Base-by-base conservation (phyloP, 2,329 filamentous ascomycete species). In the Delphinella strobiligena region DNA sequence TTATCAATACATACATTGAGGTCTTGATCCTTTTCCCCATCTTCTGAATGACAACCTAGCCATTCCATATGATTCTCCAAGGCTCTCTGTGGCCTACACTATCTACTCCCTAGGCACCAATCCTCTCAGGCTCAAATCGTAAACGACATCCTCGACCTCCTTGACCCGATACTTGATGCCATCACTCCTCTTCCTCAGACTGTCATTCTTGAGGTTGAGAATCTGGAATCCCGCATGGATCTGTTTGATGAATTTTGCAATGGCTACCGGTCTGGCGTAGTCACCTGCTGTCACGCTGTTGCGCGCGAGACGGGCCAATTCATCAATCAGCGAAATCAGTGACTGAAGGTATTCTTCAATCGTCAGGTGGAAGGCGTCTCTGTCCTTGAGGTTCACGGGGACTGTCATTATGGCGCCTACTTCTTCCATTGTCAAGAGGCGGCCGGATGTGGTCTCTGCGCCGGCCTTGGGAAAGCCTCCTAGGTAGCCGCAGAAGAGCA, bases 141-240 rank as follows among this genome's bases (percentile, higher is more conserved):
- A 98, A 37, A 96, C 89, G 10, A 98, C 87, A 56, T 96, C 91
- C 68, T 98, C 91, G 10, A 95, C 86, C 60, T 93, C 89, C 71
- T 96, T 98, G 54, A 98, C 86, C 53, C 82, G 81, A 58, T 98
- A 98, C 70, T 98, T 98, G 62, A 98, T 82, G 4, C 81, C 82
- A 63, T 98, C 91, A 41, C 85, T 86, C 46, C 86, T 74, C 65
- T 87, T 85, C 44, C 91, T 75, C 54, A 98, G 64, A 16, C 79
- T 78, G 59, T 98, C 91, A 54, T 98, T 98, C 72, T 96, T 96
- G 51, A 98, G 70, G 59, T 98, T 98, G 49, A 98, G 74, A 49
- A 96, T 76, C 71, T 96, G 91, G 65, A 98, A 98, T 12, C 89
- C 91, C 2, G 88, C 85, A 53, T 94, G 89, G 29, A 98, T 65